Evolutionary conservation across 345 rosid species (phyloP).

Genomic region (Trapa bicornis): DNA sequence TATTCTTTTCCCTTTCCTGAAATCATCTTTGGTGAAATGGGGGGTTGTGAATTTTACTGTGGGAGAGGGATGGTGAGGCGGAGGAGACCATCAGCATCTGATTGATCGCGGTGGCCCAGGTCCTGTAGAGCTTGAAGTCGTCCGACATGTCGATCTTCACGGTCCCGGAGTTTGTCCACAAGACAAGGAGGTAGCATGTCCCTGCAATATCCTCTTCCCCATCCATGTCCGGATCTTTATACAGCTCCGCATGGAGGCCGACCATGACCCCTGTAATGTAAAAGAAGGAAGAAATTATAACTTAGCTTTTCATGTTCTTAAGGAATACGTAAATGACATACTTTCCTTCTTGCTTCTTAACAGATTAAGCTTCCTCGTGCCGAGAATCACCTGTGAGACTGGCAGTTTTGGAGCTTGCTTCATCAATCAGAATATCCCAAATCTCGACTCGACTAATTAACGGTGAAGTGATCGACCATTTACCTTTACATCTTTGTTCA

Average conservation of each 20-base stretch:
- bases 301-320: too few species aligned
- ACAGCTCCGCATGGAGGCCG: constrained; percentile 60
- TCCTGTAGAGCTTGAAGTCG: constrained; percentile 52
- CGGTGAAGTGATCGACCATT: not conserved
- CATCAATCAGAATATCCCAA: not conserved
- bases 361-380: constrained; percentile 48
- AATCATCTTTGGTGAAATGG: constrained; percentile 28
- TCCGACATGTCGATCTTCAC: constrained; percentile 78
- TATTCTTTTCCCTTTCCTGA: not conserved
- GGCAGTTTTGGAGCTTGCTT: not conserved
- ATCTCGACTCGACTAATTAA: not conserved
- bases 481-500: constrained; percentile 56
- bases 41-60: constrained; percentile 26
- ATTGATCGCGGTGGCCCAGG: constrained; percentile 58
- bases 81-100: constrained; percentile 55
- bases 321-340: constrained; percentile 16
- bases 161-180: constrained; percentile 48
- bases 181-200: constrained; percentile 57
- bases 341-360: constrained; percentile 62
- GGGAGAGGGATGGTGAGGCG: constrained; percentile 34
- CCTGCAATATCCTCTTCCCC: constrained; percentile 17
- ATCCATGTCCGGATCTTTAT: constrained; percentile 28
- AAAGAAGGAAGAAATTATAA: too few species aligned
- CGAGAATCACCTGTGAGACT: constrained; percentile 49
- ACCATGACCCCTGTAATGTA: constrained; percentile 36